phyloP scores from a whole-genome alignment of 305 asterid genomes.

The Salvia sclarea region DNA sequence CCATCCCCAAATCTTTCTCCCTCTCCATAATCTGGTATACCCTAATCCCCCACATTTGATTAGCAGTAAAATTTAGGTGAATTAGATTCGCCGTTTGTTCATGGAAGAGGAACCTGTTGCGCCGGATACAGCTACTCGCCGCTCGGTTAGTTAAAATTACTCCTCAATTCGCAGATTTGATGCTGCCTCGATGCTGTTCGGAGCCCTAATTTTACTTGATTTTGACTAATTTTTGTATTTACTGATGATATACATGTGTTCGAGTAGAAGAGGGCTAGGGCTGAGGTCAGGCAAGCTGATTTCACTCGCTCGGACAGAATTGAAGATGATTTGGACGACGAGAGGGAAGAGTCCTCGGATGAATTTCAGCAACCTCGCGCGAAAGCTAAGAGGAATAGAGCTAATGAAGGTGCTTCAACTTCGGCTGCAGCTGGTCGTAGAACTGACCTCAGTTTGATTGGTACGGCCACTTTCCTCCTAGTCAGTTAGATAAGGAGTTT shows the following conservation, averaged over 20 bases:
- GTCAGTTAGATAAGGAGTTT: slow-evolving; percentile 25
- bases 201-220: slow-evolving; percentile 31
- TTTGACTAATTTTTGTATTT: slow-evolving; percentile 1
- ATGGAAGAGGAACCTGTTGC: slow-evolving; percentile 75
- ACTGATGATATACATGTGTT: slow-evolving; percentile 24
- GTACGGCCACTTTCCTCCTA: slow-evolving; percentile 40
- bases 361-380: slow-evolving; percentile 71
- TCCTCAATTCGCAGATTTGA: neutral
- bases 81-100: no score
- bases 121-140: slow-evolving; percentile 62
- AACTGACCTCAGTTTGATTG: slow-evolving; percentile 56
- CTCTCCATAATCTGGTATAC: neutral
- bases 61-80: neutral
- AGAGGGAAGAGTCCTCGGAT: slow-evolving; percentile 76
- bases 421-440: slow-evolving; percentile 53
- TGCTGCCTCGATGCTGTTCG: neutral
- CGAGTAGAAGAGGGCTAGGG: slow-evolving; percentile 79
- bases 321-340: slow-evolving; percentile 60
- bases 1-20: neutral
- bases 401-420: slow-evolving; percentile 61
- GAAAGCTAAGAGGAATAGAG: slow-evolving; percentile 59
- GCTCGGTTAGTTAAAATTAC: slow-evolving; percentile 57
- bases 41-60: slow-evolving; percentile 1
- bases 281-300: slow-evolving; percentile 50
- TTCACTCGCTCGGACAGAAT: slow-evolving; percentile 49